A percentile compares a stretch with the other conserved stretches of the same genome.
Evolutionary conservation across 1,284 basidiomycete genomes (phyloP).

Genomic region (Pisolithus thermaeus): DNA sequence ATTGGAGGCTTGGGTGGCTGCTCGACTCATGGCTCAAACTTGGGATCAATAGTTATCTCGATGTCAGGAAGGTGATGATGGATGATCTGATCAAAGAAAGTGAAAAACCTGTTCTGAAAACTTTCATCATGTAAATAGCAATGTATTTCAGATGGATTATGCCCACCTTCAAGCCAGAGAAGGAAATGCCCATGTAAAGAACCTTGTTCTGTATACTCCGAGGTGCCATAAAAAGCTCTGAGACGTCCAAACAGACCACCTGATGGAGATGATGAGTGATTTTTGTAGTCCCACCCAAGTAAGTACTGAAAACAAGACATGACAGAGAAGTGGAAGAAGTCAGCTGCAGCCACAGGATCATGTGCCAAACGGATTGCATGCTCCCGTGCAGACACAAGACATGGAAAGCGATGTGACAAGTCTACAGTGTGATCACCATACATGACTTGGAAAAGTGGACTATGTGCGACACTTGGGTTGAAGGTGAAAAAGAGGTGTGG

Average conservation of each 20-base stretch:
- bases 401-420: conserved; percentile 1
- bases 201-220: conserved; percentile 11
- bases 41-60: not conserved
- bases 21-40: conserved; percentile 6
- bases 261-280: not conserved
- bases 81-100: conserved; percentile 10
- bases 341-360: conserved; percentile 8
- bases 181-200: conserved; percentile 12
- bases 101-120: conserved; percentile 6
- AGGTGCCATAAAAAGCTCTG: conserved; percentile 9
- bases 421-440: conserved; percentile 5
- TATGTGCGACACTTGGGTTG: conserved; percentile 8
- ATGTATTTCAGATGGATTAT: conserved; percentile 8
- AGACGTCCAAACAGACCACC: conserved; percentile 9
- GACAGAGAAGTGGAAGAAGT: conserved; percentile 8
- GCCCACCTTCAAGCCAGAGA: conserved; percentile 5
- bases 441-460: conserved; percentile 14
- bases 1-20: not conserved
- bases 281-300: conserved; percentile 8
- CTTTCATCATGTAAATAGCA: not conserved
- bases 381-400: not conserved
- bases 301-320: conserved; percentile 5
- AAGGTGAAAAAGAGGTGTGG: conserved; percentile 12
- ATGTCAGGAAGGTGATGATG: conserved; percentile 10
- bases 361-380: not conserved